Evolutionary conservation across 2,329 filamentous ascomycete genomes (phyloP), one percentile per base, ranked within the genome.

Genomic region (Lasiodiplodia hormozganensis): DNA sequence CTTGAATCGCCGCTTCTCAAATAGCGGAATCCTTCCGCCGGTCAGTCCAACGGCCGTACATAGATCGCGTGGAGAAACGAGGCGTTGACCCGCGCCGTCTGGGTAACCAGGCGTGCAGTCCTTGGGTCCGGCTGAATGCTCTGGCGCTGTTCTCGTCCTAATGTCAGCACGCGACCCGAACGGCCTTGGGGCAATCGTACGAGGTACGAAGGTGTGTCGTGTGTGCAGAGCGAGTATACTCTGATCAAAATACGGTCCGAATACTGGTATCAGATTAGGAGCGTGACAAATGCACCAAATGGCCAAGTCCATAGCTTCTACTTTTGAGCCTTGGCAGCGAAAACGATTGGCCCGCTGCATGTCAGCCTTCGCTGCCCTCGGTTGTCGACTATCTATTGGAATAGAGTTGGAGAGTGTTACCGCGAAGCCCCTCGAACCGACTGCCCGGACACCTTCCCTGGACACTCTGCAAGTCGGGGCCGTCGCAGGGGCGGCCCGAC

Each of bases 231-330:
- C 21, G 34, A 36, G 31, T 6, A 52, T 18, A 25, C 36, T 31
- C 40, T n/a, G 40, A 52, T 16, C 8, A 28, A 36, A 47, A 52
- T 18, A 23, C 43, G 43, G 31, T 14, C 47, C 58, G 58, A 34
- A 52, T 64, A 16, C 51, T 64, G 47, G 25, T 47, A 25, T 51
- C 60, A 51, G 25, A 51, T 62, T 18, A 51, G 58, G 58, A 23
- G 43, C 28, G 43, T 62, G 58, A 62, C 58, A 62, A 62, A 62
- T 62, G 40, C 58, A 51, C 43, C 23, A 62, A 51, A 51, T 36
- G 58, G 36, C 58, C 34, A 64, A 51, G n/a, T 64, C 51, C 51
- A 31, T 64, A 64, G 47, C 60, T 64, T 64, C 60, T 64, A 64
- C 60, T 52, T 64, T 64, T 31, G 23, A 8, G 18, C 36, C 60